phyloP scores from a whole-genome alignment of 2,329 filamentous ascomycete genomes.

The Tolypocladium guangdongense region DNA sequence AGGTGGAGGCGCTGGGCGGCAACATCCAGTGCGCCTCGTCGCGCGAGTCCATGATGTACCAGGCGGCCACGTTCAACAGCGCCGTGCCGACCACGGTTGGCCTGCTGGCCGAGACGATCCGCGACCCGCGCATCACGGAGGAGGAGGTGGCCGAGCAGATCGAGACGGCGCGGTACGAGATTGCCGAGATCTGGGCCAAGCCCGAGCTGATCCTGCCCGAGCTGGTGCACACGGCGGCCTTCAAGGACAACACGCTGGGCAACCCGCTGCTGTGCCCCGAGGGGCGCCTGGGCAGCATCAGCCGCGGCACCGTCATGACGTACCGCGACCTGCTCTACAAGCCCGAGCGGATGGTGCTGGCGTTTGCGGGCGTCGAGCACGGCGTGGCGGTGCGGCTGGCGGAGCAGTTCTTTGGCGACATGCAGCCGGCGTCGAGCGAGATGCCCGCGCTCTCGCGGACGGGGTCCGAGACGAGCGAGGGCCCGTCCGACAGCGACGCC shows the following conservation, averaged over 20 bases:
- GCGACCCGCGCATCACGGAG: constrained; percentile 72
- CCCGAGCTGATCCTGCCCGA: constrained; percentile 93
- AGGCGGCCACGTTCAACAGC: constrained; percentile 93
- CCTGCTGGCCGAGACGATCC: constrained; percentile 86
- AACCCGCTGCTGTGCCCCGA: constrained; percentile 87
- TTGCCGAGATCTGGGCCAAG: constrained; percentile 95
- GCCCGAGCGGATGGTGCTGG: constrained; percentile 86
- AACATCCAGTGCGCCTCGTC: constrained; percentile 97
- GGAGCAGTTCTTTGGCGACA: constrained; percentile 83
- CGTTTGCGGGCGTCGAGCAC: constrained; percentile 87
- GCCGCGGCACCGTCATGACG: constrained; percentile 59
- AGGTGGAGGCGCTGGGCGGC: constrained; percentile 78
- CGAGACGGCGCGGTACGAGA: constrained; percentile 87
- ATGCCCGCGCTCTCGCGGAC: constrained; percentile 38
- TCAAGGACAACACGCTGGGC: constrained; percentile 89
- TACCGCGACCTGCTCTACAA: constrained; percentile 79
- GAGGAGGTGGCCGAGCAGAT: constrained; percentile 81
- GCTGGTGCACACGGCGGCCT: constrained; percentile 89
- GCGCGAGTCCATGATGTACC: constrained; percentile 95
- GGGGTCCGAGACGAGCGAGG: constrained; percentile 47
- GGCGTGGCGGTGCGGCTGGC: constrained; percentile 66
- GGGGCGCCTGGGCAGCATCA: constrained; percentile 67
- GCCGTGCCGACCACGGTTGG: constrained; percentile 74
- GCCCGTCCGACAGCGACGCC: constrained; percentile 22
- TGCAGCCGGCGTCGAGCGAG: constrained; percentile 42